Conservation (phyloP, 2,329 filamentous ascomycete genomes). For the Westerdykella ornata region DNA sequence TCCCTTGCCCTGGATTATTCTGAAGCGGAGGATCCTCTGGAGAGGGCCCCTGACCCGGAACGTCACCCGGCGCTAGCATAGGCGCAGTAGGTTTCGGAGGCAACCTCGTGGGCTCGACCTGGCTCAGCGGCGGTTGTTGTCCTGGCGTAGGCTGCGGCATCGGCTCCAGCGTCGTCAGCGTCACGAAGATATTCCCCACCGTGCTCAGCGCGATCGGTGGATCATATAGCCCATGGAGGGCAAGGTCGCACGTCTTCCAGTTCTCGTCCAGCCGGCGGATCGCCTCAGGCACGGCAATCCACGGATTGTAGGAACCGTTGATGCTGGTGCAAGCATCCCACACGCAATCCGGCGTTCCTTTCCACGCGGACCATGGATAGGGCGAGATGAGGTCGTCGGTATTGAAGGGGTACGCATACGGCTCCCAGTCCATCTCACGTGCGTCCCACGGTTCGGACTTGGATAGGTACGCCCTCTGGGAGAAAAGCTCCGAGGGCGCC, state of each 20-base stretch:
- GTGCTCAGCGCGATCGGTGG: slow-evolving; percentile 9
- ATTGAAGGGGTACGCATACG: slow-evolving; percentile 13
- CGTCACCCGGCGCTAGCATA: neutral
- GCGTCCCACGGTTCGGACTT: neutral
- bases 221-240: slow-evolving; percentile 12
- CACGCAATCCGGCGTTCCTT: slow-evolving; percentile 8
- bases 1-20: slow-evolving; percentile 1
- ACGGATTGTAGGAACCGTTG: slow-evolving; percentile 10
- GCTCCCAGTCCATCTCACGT: slow-evolving; percentile 5
- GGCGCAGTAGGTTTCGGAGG: slow-evolving; percentile 2
- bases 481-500: slow-evolving; percentile 14
- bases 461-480: slow-evolving; percentile 5
- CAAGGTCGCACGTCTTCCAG: slow-evolving; percentile 15
- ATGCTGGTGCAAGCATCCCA: slow-evolving; percentile 7
- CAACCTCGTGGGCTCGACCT: slow-evolving; percentile 7
- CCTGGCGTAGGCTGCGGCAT: slow-evolving; percentile 7
- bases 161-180: slow-evolving; percentile 2
- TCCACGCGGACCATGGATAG: slow-evolving; percentile 12
- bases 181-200: slow-evolving; percentile 13
- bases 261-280: slow-evolving; percentile 11
- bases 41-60: neutral
- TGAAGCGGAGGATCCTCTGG: slow-evolving; percentile 2
- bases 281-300: slow-evolving; percentile 12
- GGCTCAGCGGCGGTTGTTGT: slow-evolving; percentile 17
- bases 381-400: slow-evolving; percentile 9